Evolutionary conservation across 2,329 filamentous ascomycete species (phyloP).

Genomic region (Aspergillus proliferans): DNA sequence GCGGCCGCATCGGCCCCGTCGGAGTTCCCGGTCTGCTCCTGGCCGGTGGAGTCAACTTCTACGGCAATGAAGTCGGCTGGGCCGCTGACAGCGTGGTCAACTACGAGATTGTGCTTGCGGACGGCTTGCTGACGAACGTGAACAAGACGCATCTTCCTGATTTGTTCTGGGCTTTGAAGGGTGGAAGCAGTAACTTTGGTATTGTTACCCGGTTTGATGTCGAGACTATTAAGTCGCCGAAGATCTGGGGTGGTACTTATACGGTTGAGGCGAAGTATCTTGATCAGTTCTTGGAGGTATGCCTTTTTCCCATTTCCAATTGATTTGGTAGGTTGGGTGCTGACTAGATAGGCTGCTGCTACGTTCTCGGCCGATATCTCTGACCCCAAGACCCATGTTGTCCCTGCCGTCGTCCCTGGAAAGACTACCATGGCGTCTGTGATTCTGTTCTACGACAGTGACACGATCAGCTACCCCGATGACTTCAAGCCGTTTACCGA

Average conservation of each 20-base stretch:
- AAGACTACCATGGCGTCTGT: constrained; percentile 25
- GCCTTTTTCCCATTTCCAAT: background rate
- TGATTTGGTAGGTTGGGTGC: background rate
- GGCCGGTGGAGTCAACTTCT: constrained; percentile 25
- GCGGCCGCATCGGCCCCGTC: constrained; percentile 24
- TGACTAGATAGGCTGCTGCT: constrained; percentile 18
- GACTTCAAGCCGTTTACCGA: constrained; percentile 32
- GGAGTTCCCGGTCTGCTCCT: constrained; percentile 24
- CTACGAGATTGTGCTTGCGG: constrained; percentile 34
- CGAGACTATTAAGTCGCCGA: constrained; percentile 21
- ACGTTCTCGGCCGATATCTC: constrained; percentile 22
- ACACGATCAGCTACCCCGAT: constrained; percentile 22
- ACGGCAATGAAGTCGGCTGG: constrained; percentile 23
- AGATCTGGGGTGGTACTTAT: constrained; percentile 30
- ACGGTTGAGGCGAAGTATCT: constrained; percentile 20
- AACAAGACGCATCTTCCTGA: constrained; percentile 25
- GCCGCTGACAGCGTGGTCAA: constrained; percentile 24
- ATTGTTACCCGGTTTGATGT: constrained; percentile 39
- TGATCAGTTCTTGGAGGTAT: constrained; percentile 19
- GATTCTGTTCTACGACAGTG: constrained; percentile 35
- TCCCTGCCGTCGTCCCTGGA: constrained; percentile 23
- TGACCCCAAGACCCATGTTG: constrained; percentile 26
- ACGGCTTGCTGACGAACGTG: constrained; percentile 31
- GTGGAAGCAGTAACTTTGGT: constrained; percentile 40
- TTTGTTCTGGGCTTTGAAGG: constrained; percentile 38